Conservation (phyloP, 768 basidiomycete species). For the Leccinum sublutescens region DNA sequence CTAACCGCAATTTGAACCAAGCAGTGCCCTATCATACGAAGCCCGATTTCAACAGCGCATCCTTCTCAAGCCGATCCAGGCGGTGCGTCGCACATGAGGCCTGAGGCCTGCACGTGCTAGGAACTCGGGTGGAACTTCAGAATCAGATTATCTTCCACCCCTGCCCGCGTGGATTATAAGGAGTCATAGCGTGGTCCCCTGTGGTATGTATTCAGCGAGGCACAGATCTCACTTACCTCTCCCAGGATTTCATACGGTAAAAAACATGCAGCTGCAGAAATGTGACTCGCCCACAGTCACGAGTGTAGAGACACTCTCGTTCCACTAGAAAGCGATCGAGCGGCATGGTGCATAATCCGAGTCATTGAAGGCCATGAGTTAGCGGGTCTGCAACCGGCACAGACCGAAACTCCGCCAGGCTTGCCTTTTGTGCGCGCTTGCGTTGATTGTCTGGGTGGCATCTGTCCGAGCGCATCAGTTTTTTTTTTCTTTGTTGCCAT, state of each 20-base stretch:
- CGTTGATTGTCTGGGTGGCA: constrained; percentile 24
- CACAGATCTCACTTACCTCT: background rate
- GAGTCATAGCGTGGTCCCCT: background rate
- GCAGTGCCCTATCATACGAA: background rate
- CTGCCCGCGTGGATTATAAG: background rate
- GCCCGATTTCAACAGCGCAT: background rate
- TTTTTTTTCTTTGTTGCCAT: constrained; percentile 26
- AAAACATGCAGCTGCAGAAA: background rate
- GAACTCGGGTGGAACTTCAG: background rate
- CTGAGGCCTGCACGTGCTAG: background rate
- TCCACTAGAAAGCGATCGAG: background rate
- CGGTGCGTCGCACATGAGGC: background rate
- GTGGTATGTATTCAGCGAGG: background rate
- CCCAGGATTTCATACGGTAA: background rate
- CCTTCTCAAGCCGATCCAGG: background rate
- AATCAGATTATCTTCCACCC: background rate
- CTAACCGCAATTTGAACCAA: background rate
- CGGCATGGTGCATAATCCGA: background rate
- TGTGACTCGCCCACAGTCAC: background rate
- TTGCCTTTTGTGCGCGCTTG: constrained; percentile 23
- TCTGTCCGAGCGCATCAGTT: constrained; percentile 18
- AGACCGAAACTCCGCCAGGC: constrained; percentile 37
- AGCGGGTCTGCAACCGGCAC: constrained; percentile 20
- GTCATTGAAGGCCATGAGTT: background rate
- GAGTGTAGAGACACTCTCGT: background rate